Evolutionary conservation across 169 alveolate species (phyloP).

Genomic region (Eimeria mitis): DNA sequence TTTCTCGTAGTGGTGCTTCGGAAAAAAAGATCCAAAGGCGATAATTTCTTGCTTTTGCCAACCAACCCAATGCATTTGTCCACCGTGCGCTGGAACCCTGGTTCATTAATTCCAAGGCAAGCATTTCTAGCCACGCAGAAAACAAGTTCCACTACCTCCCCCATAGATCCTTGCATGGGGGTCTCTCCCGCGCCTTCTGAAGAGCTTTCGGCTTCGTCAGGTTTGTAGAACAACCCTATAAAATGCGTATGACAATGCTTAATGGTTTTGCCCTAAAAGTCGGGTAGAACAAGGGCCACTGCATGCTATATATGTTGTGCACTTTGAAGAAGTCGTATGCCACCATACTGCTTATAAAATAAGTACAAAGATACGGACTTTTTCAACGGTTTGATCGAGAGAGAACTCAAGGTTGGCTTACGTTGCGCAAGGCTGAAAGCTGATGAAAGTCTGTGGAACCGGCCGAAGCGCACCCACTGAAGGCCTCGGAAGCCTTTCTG

Average conservation of each 20-base stretch:
- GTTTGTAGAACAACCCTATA: constrained; percentile 27
- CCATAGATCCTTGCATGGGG: background rate
- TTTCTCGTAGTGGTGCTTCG: constrained; percentile 1
- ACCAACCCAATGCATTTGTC: background rate
- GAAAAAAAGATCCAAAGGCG: constrained; percentile 26
- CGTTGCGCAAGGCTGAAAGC: constrained; percentile 59
- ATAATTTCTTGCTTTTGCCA: background rate
- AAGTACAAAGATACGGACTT: background rate
- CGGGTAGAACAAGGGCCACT: background rate
- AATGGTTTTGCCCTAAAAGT: background rate
- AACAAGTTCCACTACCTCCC: background rate
- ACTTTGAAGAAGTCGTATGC: background rate
- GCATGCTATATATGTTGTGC: background rate
- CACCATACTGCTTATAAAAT: background rate
- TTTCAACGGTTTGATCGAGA: background rate
- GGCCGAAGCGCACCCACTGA: constrained; percentile 16
- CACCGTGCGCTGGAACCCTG: constrained; percentile 12
- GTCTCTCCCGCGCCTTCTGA: constrained; percentile 13
- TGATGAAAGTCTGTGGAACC: constrained; percentile 11
- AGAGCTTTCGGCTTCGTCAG: background rate
- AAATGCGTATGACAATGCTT: background rate
- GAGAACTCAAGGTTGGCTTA: background rate
- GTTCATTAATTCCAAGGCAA: constrained; percentile 42
- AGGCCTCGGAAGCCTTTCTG: constrained; percentile 34
- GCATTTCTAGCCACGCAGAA: constrained; percentile 11